A percentile compares a stretch with the other conserved stretches of the same genome.
Evolutionary conservation across 805 yeast genomes (phyloP).

Genomic region (Brettanomyces anomalus): DNA sequence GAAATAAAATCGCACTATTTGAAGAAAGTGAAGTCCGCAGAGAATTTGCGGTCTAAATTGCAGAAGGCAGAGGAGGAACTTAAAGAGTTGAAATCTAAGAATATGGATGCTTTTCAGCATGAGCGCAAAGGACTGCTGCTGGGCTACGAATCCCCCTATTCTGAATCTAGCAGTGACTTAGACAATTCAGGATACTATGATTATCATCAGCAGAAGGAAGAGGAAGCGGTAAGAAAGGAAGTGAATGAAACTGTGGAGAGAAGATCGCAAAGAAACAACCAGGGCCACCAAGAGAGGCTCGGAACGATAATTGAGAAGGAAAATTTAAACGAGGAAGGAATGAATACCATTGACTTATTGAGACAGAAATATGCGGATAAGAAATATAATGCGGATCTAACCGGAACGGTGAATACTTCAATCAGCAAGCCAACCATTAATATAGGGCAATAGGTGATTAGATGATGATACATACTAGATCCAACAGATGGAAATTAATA

Average conservation of each 20-base stretch:
- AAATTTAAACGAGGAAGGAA: not conserved
- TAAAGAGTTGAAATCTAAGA: not conserved
- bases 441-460: not conserved
- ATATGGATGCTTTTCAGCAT: no score
- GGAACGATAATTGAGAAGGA: no score
- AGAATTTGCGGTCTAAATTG: not conserved
- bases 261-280: not conserved
- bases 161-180: no score
- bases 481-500: no score
- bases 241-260: no score
- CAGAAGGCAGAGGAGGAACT: conserved; percentile 2
- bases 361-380: conserved; percentile 1
- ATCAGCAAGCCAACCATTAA: not conserved
- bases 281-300: not conserved
- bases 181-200: no score
- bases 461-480: no score
- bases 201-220: no score
- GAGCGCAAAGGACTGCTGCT: no score
- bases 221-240: no score
- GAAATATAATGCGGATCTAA: not conserved
- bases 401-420: not conserved
- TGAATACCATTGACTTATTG: conserved; percentile 1
- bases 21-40: conserved; percentile 7
- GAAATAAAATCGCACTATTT: conserved; percentile 9
- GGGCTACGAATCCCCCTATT: no score